Base-by-base conservation (phyloP, 768 basidiomycete genomes). In the Floccularia luteovirens region DNA sequence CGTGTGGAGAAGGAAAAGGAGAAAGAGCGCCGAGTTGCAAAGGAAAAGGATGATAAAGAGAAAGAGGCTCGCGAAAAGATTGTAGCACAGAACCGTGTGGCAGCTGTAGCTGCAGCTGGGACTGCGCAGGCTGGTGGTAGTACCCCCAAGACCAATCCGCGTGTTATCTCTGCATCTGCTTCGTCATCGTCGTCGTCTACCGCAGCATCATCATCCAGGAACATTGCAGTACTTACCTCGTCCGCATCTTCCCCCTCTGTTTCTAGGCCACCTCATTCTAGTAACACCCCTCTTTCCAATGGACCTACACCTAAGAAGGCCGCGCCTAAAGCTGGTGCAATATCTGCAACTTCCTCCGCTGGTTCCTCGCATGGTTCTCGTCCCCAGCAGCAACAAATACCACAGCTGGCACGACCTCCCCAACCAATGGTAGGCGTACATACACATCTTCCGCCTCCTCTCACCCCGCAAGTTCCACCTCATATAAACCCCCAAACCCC, bases 281-380 rank as follows among this genome's bases (percentile, higher is more conserved):
- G 66, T 33, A 53, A 41, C 30, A 56, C 50, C 25, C 43, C 41
- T 24, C 19, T 37, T 25, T 66, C 61, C 27, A 74, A 70, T 45
- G 66, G 70, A 16, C 56, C 60, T 12, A 54, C 69, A 33, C 59
- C 65, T 31, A 86, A 84, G 72, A 86, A 83, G 67, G 74, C 70
- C 41, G 62, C 70, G 51, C 73, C 62, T 53, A 83, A 81, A 57
- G 56, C 67, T 36, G 43, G 60, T 45, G 22, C 38, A 46, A 30
- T 36, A 45, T 24, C 74, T 69, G 42, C 71, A 70, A 39, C 47
- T 69, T 24, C 63, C 68, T 2, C 56, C 61, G 43, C 69, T 70
- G 40, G 10, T 28, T 8, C 27, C 27, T 8, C 20, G 8, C 32
- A 34, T 14, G 57, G 72, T 36, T 59, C 69, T 16, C 67, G 64